These are phyloP conservation scores for Pythium oligandrum DNA, from an alignment of 352 stramenopile genomes.

Conservation along the genomic window DNA sequence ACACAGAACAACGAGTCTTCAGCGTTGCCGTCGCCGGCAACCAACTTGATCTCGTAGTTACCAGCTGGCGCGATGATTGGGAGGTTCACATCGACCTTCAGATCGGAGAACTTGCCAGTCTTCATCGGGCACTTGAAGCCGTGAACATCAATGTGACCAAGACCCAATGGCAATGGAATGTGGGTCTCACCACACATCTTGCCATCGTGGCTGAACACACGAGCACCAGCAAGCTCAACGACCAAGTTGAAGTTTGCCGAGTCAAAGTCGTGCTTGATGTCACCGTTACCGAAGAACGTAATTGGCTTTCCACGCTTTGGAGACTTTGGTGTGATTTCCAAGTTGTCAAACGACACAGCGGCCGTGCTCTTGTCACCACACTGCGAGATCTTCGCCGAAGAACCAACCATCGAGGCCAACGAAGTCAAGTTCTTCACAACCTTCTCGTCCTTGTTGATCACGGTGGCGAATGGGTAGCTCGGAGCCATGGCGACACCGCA, in stretches of 20 bases:
- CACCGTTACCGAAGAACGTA: conserved; percentile 61
- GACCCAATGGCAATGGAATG: conserved; percentile 69
- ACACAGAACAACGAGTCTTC: conserved; percentile 68
- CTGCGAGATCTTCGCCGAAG: conserved; percentile 74
- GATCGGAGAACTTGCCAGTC: conserved; percentile 51
- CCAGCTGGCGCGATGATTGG: conserved; percentile 70
- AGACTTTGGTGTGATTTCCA: conserved; percentile 55
- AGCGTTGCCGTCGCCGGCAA: conserved; percentile 37
- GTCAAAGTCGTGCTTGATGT: conserved; percentile 60
- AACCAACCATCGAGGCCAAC: conserved; percentile 36
- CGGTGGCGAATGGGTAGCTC: conserved; percentile 62
- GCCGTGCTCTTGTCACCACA: conserved; percentile 65
- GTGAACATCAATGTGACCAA: conserved; percentile 83
- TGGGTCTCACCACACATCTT: conserved; percentile 76
- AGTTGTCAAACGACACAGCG: conserved; percentile 59
- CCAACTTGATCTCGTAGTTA: conserved; percentile 81
- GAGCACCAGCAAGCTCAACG: conserved; percentile 65
- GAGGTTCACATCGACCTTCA: conserved; percentile 81
- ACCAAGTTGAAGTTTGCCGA: conserved; percentile 63
- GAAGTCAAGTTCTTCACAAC: conserved; percentile 13
- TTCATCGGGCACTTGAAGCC: conserved; percentile 72
- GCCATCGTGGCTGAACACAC: conserved; percentile 69
- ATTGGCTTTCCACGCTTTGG: conserved; percentile 78
- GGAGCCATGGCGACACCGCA: conserved; percentile 74
- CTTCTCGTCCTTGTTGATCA: conserved; percentile 28